These are phyloP conservation scores for Vaccinium darrowii DNA, from an alignment of 148 eudicot genomes.

Conservation along the genomic window DNA sequence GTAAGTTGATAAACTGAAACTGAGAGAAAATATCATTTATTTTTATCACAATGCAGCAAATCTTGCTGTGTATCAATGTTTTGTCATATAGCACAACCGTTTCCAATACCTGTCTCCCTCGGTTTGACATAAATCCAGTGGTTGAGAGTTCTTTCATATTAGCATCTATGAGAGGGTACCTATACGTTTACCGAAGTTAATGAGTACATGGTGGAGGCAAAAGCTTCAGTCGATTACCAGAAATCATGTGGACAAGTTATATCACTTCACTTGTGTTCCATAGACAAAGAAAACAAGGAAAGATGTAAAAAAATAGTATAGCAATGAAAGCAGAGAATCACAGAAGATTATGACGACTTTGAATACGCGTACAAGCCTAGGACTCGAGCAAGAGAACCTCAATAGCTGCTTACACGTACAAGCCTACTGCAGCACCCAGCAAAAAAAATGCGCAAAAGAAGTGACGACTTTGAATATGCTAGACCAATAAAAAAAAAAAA, in stretches of 20 bases:
- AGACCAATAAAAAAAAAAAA: no score
- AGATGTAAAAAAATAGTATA: not conserved
- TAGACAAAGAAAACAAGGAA: not conserved
- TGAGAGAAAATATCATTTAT: not conserved
- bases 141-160: conserved; percentile 87
- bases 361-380: no score
- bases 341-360: not conserved
- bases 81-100: not conserved
- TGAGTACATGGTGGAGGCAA: conserved; percentile 5
- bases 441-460: not conserved
- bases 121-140: conserved; percentile 94
- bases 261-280: not conserved
- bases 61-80: not conserved
- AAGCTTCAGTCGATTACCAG: not conserved
- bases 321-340: not conserved
- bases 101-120: conserved; percentile 78
- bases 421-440: not conserved
- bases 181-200: conserved; percentile 17
- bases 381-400: no score
- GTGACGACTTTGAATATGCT: not conserved
- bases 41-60: not conserved
- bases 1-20: not conserved
- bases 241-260: not conserved
- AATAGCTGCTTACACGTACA: not conserved
- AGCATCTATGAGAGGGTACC: conserved; percentile 91